Percentiles rank a stretch among this genome's conserved stretches.
Conservation (phyloP, 1,284 basidiomycete species). For the Cutaneotrichosporon spelunceum region DNA sequence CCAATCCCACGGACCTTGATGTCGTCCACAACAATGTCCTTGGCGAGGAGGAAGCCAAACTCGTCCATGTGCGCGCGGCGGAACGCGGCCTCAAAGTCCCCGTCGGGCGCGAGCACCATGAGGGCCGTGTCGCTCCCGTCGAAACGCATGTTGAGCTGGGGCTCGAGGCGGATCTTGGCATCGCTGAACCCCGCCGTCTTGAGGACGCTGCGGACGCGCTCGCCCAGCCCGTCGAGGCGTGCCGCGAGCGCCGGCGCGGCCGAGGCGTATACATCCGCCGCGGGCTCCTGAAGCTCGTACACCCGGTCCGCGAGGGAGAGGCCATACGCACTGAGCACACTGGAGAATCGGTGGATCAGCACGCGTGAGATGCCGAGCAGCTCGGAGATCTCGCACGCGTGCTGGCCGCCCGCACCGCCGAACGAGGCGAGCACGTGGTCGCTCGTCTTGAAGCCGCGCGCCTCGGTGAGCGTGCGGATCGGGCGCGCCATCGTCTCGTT, state of each 20-base stretch:
- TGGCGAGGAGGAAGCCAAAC: constrained; percentile 88
- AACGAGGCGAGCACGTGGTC: constrained; percentile 84
- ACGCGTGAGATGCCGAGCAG: constrained; percentile 74
- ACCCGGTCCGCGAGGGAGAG: constrained; percentile 81
- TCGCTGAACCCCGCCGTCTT: constrained; percentile 63
- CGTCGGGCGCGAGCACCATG: constrained; percentile 64
- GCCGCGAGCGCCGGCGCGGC: constrained; percentile 57
- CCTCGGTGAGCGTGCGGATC: constrained; percentile 87
- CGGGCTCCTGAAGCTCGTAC: constrained; percentile 63
- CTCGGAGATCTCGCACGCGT: constrained; percentile 76
- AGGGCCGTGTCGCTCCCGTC: constrained; percentile 76
- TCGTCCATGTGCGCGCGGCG: constrained; percentile 70
- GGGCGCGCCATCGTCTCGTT: constrained; percentile 92
- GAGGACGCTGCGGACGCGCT: constrained; percentile 65
- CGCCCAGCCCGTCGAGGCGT: constrained; percentile 66
- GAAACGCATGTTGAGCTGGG: constrained; percentile 87
- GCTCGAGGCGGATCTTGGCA: constrained; percentile 67
- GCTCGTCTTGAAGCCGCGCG: constrained; percentile 75
- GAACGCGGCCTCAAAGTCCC: constrained; percentile 77
- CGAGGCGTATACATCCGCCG: constrained; percentile 4
- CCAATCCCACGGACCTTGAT: constrained; percentile 77
- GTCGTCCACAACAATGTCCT: constrained; percentile 81
- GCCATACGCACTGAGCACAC: constrained; percentile 84
- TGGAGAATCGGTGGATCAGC: constrained; percentile 77
- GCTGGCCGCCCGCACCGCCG: constrained; percentile 87